Evolutionary conservation across 1,284 basidiomycete genomes (phyloP), one percentile per base, ranked within the genome.

Genomic region (Lentinula novae-zelandiae): DNA sequence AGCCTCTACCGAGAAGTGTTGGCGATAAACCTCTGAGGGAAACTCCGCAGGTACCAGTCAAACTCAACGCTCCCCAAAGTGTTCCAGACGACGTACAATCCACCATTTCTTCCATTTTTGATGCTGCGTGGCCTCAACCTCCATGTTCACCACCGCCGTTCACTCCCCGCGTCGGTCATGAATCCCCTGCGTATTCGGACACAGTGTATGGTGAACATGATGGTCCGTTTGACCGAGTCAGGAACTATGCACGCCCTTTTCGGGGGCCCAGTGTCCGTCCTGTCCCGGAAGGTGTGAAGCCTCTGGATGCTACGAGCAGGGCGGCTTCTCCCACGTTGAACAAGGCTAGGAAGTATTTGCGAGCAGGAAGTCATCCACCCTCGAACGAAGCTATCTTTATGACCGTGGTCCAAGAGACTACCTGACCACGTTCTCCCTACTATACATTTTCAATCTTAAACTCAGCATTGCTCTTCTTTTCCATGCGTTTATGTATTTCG

Each of bases 361-460:
- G 50, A 62, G 60, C 49, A 58, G 59, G 49, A 52, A 12, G 20
- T 39, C 51, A 53, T 53, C 51, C 51, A 17, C 36, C 44, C 27
- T 22, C 63, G 60, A 60, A 64, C 3, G 71, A 72, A 38, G 71
- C 64, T 33, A 70, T 78, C 50, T 75, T 73, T 64, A 75, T 78
- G 76, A 76, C 75, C 3, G 73, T 78, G 51, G 72, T 75, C 57
- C 72, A 73, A 61, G 75, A 78, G 67, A 75, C 72, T 1, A 64
- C 66, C 22, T 68, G 49, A 61, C n/a, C 12, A 22, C 22, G 13
- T 46, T 33, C 34, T 46, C 34, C 33, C 33, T 56, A 8, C 12
- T 49, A 4, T 13, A 22, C 13, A 27, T 39, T 17, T 13, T 15
- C 20, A 10, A 33, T 31, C 39, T 55, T 15, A 15, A 10, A n/a